phyloP scores from a whole-genome alignment of 805 yeast species.

The Saturnispora diversa region DNA sequence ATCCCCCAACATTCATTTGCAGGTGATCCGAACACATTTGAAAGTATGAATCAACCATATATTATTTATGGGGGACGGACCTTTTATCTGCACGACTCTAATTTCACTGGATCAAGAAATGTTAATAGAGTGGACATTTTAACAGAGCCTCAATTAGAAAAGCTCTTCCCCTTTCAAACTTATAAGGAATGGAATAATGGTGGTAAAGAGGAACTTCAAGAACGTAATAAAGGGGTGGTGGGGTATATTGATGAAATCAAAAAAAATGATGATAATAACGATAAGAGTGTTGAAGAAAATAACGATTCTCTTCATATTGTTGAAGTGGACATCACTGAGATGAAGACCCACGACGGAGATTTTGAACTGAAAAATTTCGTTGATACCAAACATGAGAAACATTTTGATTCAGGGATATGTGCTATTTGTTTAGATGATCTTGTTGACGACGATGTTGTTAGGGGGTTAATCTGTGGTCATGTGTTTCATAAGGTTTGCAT shows the following conservation, averaged over 20 bases:
- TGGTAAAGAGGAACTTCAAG: constrained; percentile 46
- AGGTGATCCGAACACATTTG: constrained; percentile 6
- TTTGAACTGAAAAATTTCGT: constrained; percentile 3
- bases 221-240: constrained; percentile 33
- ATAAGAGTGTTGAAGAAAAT: no score
- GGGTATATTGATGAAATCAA: constrained; percentile 34
- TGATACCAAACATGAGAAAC: constrained; percentile 22
- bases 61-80: constrained; percentile 8
- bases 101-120: constrained; percentile 27
- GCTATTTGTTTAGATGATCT: constrained; percentile 69
- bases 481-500: constrained; percentile 74
- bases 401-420: constrained; percentile 62
- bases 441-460: constrained; percentile 53
- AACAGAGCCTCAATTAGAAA: constrained; percentile 43
- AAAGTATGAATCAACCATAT: constrained; percentile 9
- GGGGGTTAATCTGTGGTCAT: constrained; percentile 76
- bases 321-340: constrained; percentile 12
- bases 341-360: constrained; percentile 2
- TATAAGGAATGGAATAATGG: constrained; percentile 55
- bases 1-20: constrained; percentile 15
- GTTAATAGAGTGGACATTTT: constrained; percentile 40
- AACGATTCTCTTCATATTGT: constrained; percentile 2
- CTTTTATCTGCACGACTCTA: constrained; percentile 10
- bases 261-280: constrained; percentile 23
- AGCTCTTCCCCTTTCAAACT: constrained; percentile 48